Base-by-base conservation (phyloP, 805 yeast species). In the Cyberlindnera mississippiensis region DNA sequence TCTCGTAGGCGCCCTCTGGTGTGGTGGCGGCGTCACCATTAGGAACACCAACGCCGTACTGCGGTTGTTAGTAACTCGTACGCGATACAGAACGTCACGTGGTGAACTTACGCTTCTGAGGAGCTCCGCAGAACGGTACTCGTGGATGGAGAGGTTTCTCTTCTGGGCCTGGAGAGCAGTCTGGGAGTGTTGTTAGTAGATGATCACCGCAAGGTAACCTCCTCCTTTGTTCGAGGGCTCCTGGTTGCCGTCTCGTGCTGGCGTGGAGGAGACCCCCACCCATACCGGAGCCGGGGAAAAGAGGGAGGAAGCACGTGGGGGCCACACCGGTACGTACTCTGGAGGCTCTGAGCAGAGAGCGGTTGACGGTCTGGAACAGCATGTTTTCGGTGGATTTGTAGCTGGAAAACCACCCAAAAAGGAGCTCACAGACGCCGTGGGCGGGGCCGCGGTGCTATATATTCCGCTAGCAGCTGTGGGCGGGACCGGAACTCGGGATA, bases 101-200 rank as follows among this genome's bases (percentile, higher is more conserved):
- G 38, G 33, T 35, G 38, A 15, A 43, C 47, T 20, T 27, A 43
- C 47, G 29, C 46, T 53, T 64, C 82, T 76, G 59, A 93, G 78
- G 44, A 93, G 69, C 49, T 84, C 85, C 39, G 98, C 96, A 26
- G 97, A 86, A 67, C 97, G 87, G 80, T 68, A 93, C 71, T 93
- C 99, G 63, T 93, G 99, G 55, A 93, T 80, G 14, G 97, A 89
- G 57, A 93, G 72, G 71, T 71, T 72, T 75, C 99, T 87, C 58
- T 66, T 68, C 43, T 56, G 60, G 4, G 53, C 38, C 45, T 56
- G 58, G 26, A 51, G 27, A 33, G 50, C 54, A 20, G 53, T 30
- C 53, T 48, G 33, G 8, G 7, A 10, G 18, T 12, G 7, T 13
- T 9, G 41, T 34, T 40, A 38, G 48, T 41, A 16, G n/a, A n/a